These are phyloP conservation scores for Saccharomycopsis amapae DNA, from an alignment of 805 yeast species.

Conservation along the genomic window DNA sequence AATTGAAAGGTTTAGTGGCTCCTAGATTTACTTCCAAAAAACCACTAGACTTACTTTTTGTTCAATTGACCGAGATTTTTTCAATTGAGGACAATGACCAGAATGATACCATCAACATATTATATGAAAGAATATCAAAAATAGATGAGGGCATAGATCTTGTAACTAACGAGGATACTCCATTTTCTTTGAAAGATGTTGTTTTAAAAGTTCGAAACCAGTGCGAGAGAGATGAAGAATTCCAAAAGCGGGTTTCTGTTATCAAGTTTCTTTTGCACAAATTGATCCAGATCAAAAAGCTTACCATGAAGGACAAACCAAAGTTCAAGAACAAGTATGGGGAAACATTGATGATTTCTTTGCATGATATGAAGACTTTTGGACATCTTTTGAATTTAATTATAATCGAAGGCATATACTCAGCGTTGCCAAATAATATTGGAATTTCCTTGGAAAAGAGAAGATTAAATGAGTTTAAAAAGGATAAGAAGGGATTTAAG, in stretches of 20 bases:
- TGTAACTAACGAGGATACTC: background rate
- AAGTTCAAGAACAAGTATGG: constrained; percentile 24
- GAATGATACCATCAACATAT: background rate
- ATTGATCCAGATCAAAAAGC: constrained; percentile 34
- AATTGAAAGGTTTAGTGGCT: constrained; percentile 20
- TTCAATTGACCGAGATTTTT: constrained; percentile 23
- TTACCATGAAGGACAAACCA: constrained; percentile 28
- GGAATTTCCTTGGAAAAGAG: constrained; percentile 63
- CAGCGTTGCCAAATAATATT: constrained; percentile 47
- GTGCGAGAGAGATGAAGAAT: background rate
- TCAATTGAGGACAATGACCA: background rate
- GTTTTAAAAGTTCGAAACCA: constrained; percentile 4
- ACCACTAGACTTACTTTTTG: constrained; percentile 30
- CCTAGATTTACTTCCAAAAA: constrained; percentile 27
- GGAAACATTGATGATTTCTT: constrained; percentile 54
- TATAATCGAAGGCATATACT: constrained; percentile 64
- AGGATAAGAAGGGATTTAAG: constrained; percentile 20
- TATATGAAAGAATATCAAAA: background rate
- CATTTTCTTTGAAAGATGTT: background rate
- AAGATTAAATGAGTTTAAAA: constrained; percentile 42
- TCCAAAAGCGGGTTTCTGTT: constrained; percentile 25
- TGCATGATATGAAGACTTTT: constrained; percentile 77
- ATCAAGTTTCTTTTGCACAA: constrained; percentile 32
- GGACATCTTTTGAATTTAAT: constrained; percentile 57
- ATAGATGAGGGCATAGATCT: too few relatives aligned